Conservation (phyloP, 116 monocot species). For the Trichopus zeylanicus region DNA sequence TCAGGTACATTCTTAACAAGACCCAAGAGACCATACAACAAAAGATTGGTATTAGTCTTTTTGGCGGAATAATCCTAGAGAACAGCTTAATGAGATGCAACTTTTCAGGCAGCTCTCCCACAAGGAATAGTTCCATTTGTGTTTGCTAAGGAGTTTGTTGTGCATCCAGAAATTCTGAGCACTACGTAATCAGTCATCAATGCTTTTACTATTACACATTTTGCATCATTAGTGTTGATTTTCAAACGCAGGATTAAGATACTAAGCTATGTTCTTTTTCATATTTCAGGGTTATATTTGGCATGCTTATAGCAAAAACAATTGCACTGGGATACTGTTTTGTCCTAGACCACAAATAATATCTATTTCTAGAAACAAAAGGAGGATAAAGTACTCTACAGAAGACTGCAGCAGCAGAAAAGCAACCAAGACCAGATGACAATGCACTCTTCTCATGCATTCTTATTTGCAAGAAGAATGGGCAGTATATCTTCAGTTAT, state of each 20-base stretch:
- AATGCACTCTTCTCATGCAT: not conserved
- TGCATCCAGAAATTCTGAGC: conserved; percentile 71
- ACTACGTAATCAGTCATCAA: conserved; percentile 53
- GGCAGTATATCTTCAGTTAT: not conserved
- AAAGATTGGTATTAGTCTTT: not conserved
- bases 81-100: not conserved
- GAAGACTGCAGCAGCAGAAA: not conserved
- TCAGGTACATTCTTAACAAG: conserved; percentile 28
- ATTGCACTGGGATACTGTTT: conserved; percentile 33
- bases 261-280: not conserved
- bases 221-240: not conserved
- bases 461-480: not conserved
- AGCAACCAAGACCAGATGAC: no score
- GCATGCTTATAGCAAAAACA: conserved; percentile 59
- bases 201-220: not conserved
- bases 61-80: not conserved
- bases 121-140: conserved; percentile 83
- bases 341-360: conserved; percentile 1
- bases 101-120: conserved; percentile 57
- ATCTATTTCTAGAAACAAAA: not conserved
- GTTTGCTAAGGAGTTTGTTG: conserved; percentile 65
- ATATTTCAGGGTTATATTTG: conserved; percentile 51
- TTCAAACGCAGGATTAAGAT: not conserved
- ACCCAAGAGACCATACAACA: not conserved
- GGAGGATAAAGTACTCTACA: not conserved